These are phyloP conservation scores for Salicornia ramosissima DNA, from an alignment of 148 eudicot genomes.

Conservation along the genomic window DNA sequence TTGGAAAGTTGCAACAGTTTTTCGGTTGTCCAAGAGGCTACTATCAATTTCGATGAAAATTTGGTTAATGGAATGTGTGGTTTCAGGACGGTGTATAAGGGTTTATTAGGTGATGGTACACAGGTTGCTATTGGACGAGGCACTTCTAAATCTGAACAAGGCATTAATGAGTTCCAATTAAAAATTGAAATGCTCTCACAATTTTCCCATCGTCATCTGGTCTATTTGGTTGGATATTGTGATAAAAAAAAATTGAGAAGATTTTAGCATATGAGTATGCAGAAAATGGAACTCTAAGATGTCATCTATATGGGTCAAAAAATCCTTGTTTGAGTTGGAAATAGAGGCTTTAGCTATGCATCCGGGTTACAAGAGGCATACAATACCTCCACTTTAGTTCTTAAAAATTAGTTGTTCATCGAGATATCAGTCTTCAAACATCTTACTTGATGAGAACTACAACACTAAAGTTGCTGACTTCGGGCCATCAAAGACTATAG, in stretches of 20 bases:
- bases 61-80: slow-evolving; percentile 56
- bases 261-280: slow-evolving; percentile 28
- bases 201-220: slow-evolving; percentile 28
- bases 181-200: slow-evolving; percentile 33
- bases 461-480: slow-evolving; percentile 32
- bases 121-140: slow-evolving; percentile 27
- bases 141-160: slow-evolving; percentile 27
- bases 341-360: slow-evolving; percentile 29
- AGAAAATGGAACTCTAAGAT: slow-evolving; percentile 27
- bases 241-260: slow-evolving; percentile 31
- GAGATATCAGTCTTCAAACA: slow-evolving; percentile 30
- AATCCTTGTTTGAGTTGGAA: slow-evolving; percentile 26
- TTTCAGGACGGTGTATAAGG: slow-evolving; percentile 54
- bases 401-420: slow-evolving; percentile 22
- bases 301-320: slow-evolving; percentile 25
- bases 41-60: slow-evolving; percentile 51
- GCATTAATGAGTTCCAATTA: slow-evolving; percentile 20
- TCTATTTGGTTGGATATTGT: slow-evolving; percentile 29
- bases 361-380: slow-evolving; percentile 28
- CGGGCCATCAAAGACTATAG: slow-evolving; percentile 26
- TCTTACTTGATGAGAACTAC: slow-evolving; percentile 27
- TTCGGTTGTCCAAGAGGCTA: slow-evolving; percentile 44
- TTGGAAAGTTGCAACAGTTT: slow-evolving; percentile 45
- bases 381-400: slow-evolving; percentile 31
- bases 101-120: slow-evolving; percentile 24